Evolutionary conservation across 2,329 filamentous ascomycete genomes (phyloP).

Genomic region (Pochonia chlamydosporia): DNA sequence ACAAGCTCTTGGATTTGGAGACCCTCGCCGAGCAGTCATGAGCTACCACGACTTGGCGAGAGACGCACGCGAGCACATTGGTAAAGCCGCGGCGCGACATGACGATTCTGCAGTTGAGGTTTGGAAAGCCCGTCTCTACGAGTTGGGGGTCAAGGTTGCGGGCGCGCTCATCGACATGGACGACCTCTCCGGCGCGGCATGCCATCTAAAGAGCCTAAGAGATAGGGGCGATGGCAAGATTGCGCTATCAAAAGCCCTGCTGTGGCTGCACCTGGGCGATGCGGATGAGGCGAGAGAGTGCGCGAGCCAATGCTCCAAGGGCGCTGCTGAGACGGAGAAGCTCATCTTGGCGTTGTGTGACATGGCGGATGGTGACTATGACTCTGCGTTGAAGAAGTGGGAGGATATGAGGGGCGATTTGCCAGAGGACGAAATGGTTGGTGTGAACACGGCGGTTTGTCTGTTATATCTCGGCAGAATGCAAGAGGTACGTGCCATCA

Average conservation of each 20-base stretch:
- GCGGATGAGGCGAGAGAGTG: constrained; percentile 57
- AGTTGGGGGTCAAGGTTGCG: constrained; percentile 65
- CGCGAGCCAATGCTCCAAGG: constrained; percentile 27
- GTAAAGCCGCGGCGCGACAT: constrained; percentile 35
- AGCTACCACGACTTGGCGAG: constrained; percentile 83
- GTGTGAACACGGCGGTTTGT: constrained; percentile 79
- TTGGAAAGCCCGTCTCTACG: constrained; percentile 68
- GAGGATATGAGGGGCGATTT: constrained; percentile 35
- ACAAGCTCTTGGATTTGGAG: constrained; percentile 79
- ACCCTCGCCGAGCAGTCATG: constrained; percentile 78
- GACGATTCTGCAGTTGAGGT: constrained; percentile 51
- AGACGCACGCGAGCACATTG: constrained; percentile 62
- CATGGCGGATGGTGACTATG: constrained; percentile 73
- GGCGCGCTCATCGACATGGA: constrained; percentile 77
- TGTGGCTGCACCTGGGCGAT: constrained; percentile 78
- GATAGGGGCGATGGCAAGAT: constrained; percentile 33
- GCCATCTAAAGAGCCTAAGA: constrained; percentile 61
- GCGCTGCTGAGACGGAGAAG: constrained; percentile 32
- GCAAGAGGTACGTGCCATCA: constrained; percentile 53
- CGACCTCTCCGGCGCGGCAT: constrained; percentile 71
- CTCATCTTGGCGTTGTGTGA: constrained; percentile 64
- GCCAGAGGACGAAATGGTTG: constrained; percentile 59
- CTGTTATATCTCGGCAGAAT: constrained; percentile 76
- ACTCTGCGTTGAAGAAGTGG: constrained; percentile 59
- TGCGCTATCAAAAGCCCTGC: constrained; percentile 50